These are phyloP conservation scores for Blumeriella jaapii DNA, from an alignment of 2,329 filamentous ascomycete species.

Conservation along the genomic window DNA sequence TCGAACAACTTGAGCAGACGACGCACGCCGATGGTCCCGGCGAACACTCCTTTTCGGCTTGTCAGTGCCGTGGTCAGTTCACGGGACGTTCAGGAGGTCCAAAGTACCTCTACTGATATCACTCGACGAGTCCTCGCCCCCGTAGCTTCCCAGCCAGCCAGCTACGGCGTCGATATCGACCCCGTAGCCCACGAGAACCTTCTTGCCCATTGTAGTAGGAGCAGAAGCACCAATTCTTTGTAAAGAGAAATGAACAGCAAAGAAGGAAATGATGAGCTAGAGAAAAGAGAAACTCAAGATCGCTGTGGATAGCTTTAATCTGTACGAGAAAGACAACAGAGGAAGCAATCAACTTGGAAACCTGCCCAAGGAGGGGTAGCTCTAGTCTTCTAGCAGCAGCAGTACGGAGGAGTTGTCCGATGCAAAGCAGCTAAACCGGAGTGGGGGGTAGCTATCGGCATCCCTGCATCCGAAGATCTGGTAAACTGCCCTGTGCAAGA, in stretches of 20 bases:
- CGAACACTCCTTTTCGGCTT: slow-evolving; percentile 42
- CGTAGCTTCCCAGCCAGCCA: slow-evolving; percentile 66
- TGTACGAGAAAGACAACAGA: too few species aligned
- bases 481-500: background rate
- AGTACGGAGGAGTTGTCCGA: too few species aligned
- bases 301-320: too few species aligned
- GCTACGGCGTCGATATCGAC: slow-evolving; percentile 69
- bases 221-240: too few species aligned
- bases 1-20: slow-evolving; percentile 60
- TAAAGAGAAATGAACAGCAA: too few species aligned
- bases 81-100: background rate
- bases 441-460: slow-evolving; percentile 8
- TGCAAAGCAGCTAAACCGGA: slow-evolving; percentile 3
- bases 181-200: slow-evolving; percentile 49
- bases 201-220: slow-evolving; percentile 31
- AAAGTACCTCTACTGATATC: slow-evolving; percentile 56
- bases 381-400: too few species aligned
- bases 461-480: slow-evolving; percentile 3
- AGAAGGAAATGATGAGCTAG: too few species aligned
- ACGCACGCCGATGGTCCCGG: slow-evolving; percentile 53
- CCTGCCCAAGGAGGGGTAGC: too few species aligned
- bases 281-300: too few species aligned
- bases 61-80: slow-evolving; percentile 1
- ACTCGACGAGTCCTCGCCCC: slow-evolving; percentile 58
- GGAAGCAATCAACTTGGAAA: too few species aligned